Percentiles rank a stretch among this genome's conserved stretches.
phyloP scores from a whole-genome alignment of 768 basidiomycete genomes.

The Boletus bicolor region DNA sequence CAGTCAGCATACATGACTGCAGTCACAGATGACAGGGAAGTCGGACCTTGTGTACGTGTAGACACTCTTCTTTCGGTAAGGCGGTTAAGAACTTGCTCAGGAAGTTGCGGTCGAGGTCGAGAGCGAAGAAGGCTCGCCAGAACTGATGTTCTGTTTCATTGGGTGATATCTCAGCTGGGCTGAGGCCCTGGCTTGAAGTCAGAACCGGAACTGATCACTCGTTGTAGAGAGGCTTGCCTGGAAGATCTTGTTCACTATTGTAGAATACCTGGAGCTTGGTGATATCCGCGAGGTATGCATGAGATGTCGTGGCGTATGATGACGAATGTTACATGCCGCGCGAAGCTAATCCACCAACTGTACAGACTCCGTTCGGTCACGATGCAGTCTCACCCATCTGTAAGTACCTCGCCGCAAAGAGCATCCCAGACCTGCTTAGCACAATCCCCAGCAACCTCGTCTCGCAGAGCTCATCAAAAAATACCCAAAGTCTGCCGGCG shows the following conservation, averaged over 20 bases:
- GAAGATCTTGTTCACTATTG: conserved; percentile 48
- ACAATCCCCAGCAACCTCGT: conserved; percentile 38
- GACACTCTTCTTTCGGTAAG: conserved; percentile 47
- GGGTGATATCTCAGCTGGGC: conserved; percentile 43
- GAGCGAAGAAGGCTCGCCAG: conserved; percentile 50
- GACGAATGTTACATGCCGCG: neutral
- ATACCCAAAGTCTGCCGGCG: conserved; percentile 60
- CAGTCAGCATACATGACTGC: conserved; percentile 7
- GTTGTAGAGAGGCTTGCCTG: conserved; percentile 27
- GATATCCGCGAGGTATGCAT: conserved; percentile 19
- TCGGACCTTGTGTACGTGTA: conserved; percentile 50
- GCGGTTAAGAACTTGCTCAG: conserved; percentile 39
- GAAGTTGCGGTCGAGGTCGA: conserved; percentile 50
- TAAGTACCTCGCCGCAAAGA: conserved; percentile 5
- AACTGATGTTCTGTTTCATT: conserved; percentile 44
- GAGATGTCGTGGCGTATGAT: neutral
- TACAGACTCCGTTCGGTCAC: no score
- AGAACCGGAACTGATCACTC: neutral
- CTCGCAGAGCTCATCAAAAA: conserved; percentile 49
- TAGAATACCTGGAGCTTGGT: conserved; percentile 47
- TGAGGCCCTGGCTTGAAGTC: conserved; percentile 36
- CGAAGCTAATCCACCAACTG: neutral
- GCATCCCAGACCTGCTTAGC: conserved; percentile 1
- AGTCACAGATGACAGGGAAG: neutral
- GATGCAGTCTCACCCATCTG: conserved; percentile 28